These are phyloP conservation scores for Globisporangium iwayamae DNA, from an alignment of 352 stramenopile genomes.

Conservation along the genomic window DNA sequence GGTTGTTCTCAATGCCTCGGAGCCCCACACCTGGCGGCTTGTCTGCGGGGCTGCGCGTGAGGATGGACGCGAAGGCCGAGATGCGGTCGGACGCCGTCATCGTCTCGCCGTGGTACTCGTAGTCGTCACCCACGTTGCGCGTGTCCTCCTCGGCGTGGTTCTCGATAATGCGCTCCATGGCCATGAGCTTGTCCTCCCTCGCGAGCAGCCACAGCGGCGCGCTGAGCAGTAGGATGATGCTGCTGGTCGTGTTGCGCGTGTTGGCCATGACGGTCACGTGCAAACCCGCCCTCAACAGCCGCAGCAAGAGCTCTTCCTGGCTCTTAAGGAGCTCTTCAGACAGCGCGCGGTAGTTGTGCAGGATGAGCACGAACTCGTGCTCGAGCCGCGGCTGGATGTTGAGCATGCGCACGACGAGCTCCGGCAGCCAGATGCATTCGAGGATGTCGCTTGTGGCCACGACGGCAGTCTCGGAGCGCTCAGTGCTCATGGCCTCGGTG, in stretches of 20 bases:
- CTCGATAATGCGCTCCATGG: conserved; percentile 58
- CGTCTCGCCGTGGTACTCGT: conserved; percentile 50
- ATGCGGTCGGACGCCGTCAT: conserved; percentile 49
- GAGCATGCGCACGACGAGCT: conserved; percentile 52
- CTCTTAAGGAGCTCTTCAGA: conserved; percentile 22
- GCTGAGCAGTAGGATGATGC: conserved; percentile 50
- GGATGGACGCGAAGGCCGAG: conserved; percentile 48
- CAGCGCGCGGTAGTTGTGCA: conserved; percentile 33
- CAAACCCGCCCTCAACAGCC: conserved; percentile 38
- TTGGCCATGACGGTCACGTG: conserved; percentile 56
- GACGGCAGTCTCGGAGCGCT: conserved; percentile 28
- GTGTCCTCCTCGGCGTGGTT: conserved; percentile 56
- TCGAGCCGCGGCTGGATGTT: conserved; percentile 58
- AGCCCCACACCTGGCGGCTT: conserved; percentile 48
- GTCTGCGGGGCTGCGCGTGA: conserved; percentile 39
- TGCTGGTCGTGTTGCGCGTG: conserved; percentile 39
- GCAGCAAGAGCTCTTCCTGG: conserved; percentile 38
- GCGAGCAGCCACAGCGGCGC: conserved; percentile 54
- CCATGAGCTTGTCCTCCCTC: conserved; percentile 59
- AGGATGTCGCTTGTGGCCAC: conserved; percentile 32
- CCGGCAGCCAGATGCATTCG: conserved; percentile 55
- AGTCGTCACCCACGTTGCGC: conserved; percentile 44
- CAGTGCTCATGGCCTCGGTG: conserved; percentile 23
- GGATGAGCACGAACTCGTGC: conserved; percentile 51
- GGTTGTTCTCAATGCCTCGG: conserved; percentile 45